Conservation (phyloP, 352 stramenopile genomes). For the Globisporangium cederbergense region DNA sequence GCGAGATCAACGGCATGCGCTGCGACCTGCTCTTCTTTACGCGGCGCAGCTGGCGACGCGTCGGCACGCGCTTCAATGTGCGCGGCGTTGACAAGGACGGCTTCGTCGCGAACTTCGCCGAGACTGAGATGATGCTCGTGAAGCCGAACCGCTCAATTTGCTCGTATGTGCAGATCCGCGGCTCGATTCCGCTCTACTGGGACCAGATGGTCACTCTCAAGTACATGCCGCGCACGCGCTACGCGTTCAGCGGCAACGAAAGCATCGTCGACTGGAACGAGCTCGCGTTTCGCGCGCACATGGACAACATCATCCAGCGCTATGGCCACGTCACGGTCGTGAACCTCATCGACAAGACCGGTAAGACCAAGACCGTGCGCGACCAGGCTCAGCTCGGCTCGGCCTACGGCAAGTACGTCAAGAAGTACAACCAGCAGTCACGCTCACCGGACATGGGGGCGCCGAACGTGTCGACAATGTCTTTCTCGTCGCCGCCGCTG, state of each 20-base stretch:
- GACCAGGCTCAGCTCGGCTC: conserved; percentile 90
- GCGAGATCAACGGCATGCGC: conserved; percentile 50
- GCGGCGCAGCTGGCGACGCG: conserved; percentile 65
- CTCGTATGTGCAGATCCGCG: conserved; percentile 92
- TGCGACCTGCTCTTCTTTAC: conserved; percentile 74
- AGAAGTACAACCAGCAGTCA: conserved; percentile 80
- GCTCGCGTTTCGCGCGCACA: conserved; percentile 62
- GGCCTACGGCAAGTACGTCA: conserved; percentile 82
- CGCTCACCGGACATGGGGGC: conserved; percentile 40
- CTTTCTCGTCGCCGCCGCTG: conserved; percentile 12
- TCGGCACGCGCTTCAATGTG: conserved; percentile 91
- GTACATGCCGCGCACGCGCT: conserved; percentile 89
- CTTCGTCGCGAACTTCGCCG: conserved; percentile 91
- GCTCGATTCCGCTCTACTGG: conserved; percentile 95
- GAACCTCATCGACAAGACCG: conserved; percentile 92
- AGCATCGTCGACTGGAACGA: conserved; percentile 76
- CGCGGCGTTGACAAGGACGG: conserved; percentile 89
- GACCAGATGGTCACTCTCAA: conserved; percentile 84
- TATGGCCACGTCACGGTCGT: conserved; percentile 81
- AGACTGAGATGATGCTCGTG: conserved; percentile 92
- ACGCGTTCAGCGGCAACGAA: conserved; percentile 52
- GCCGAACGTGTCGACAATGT: neutral
- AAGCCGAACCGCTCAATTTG: conserved; percentile 63
- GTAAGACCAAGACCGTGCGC: conserved; percentile 56
- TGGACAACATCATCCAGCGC: conserved; percentile 67